Evolutionary conservation across 164 flowering plant species (phyloP).

Genomic region (Annona squamosa): DNA sequence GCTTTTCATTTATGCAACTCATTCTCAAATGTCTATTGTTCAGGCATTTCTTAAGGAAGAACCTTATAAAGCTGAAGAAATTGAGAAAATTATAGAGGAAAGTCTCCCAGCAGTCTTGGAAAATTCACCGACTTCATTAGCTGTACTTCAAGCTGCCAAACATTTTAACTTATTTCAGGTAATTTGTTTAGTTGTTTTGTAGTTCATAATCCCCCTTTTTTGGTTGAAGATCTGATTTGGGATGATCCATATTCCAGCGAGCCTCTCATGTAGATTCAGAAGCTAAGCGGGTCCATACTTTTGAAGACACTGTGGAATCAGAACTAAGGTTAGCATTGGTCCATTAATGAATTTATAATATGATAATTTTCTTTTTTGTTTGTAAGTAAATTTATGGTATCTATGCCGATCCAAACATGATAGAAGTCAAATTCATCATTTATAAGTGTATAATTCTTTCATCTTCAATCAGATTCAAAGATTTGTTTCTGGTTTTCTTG

Average conservation of each 20-base stretch:
- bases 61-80: conserved; percentile 71
- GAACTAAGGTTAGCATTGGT: conserved; percentile 42
- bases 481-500: too few relatives aligned
- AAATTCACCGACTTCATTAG: conserved; percentile 61
- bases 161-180: conserved; percentile 72
- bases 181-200: conserved; percentile 1
- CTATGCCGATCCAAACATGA: too few relatives aligned
- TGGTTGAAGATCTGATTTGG: conserved; percentile 2
- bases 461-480: too few relatives aligned
- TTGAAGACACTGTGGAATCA: conserved; percentile 79
- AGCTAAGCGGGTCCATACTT: conserved; percentile 84
- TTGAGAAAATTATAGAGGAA: conserved; percentile 63
- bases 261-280: conserved; percentile 92
- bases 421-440: too few relatives aligned
- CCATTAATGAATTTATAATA: not conserved
- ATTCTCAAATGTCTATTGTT: not conserved
- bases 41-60: conserved; percentile 77
- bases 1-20: not conserved
- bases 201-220: not conserved
- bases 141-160: conserved; percentile 70
- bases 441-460: too few relatives aligned
- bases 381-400: too few relatives aligned
- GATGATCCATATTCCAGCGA: conserved; percentile 48
- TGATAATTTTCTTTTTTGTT: too few relatives aligned
- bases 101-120: conserved; percentile 44